Evolutionary conservation across 2,329 filamentous ascomycete genomes (phyloP).

Genomic region (Paraphaeosphaeria sporulosa): DNA sequence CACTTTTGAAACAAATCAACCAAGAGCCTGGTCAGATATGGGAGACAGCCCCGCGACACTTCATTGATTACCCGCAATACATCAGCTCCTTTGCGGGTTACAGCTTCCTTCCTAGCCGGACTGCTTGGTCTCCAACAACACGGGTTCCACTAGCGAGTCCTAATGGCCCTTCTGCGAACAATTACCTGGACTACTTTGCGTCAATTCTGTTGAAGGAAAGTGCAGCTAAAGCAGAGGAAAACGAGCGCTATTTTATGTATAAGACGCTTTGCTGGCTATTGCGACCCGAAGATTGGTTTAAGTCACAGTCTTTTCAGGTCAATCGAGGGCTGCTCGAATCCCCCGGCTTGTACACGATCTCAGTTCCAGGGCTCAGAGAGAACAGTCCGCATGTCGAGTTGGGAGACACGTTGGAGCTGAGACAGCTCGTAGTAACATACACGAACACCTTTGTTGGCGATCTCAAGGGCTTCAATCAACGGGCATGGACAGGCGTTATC

Average conservation of each 20-base stretch:
- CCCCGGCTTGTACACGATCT: constrained; percentile 24
- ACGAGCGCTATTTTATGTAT: constrained; percentile 17
- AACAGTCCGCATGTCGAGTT: constrained; percentile 41
- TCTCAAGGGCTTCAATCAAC: background rate
- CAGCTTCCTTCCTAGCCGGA: constrained; percentile 22
- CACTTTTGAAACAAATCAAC: constrained; percentile 27
- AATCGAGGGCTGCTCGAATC: constrained; percentile 18
- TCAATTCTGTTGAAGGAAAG: constrained; percentile 25
- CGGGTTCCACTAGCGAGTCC: background rate
- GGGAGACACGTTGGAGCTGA: constrained; percentile 42
- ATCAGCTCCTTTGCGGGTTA: constrained; percentile 26
- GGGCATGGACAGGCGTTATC: constrained; percentile 29
- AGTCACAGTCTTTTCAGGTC: no score
- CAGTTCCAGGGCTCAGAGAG: constrained; percentile 41
- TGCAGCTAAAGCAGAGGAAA: constrained; percentile 25
- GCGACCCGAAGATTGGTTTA: no score
- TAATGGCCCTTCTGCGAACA: constrained; percentile 14
- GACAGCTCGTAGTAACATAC: constrained; percentile 34
- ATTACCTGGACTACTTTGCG: constrained; percentile 28
- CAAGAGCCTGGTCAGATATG: constrained; percentile 13
- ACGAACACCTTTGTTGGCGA: constrained; percentile 19
- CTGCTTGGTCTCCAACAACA: background rate
- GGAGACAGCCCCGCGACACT: constrained; percentile 20
- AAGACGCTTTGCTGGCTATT: background rate
- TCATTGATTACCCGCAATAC: constrained; percentile 27